Evolutionary conservation across 768 basidiomycete species (phyloP).

Genomic region (Rhizopogon sp.): DNA sequence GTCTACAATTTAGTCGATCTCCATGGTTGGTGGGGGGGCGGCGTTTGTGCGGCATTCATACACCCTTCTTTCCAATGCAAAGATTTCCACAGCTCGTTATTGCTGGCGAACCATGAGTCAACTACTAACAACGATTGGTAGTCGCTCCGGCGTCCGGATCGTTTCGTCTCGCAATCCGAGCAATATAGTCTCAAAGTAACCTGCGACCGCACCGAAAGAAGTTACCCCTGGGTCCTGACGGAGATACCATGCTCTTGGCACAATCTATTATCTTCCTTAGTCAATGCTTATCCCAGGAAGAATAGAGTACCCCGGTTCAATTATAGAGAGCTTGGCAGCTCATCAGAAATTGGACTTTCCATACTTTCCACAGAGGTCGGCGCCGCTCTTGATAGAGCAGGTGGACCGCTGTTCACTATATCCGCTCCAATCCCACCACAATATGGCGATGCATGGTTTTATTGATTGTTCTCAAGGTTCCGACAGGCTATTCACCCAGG

Average conservation of each 20-base stretch:
- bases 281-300: not conserved
- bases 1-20: not conserved
- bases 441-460: not conserved
- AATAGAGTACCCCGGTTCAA: not conserved
- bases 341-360: not conserved
- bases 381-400: not conserved
- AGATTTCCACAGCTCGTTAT: not conserved
- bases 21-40: constrained; percentile 4
- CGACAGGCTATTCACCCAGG: not conserved
- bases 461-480: not conserved
- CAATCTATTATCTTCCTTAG: not conserved
- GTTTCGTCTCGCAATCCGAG: not conserved
- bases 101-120: not conserved
- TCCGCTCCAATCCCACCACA: constrained; percentile 17
- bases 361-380: not conserved
- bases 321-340: constrained; percentile 8
- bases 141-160: not conserved
- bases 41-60: constrained; percentile 20
- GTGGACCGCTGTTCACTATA: constrained; percentile 3
- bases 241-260: not conserved
- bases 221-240: not conserved
- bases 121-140: not conserved
- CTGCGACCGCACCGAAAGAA: not conserved
- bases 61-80: not conserved
- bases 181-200: not conserved